phyloP scores from a whole-genome alignment of 2,329 filamentous ascomycete genomes.

The Berkeleyomyces rouxiae region DNA sequence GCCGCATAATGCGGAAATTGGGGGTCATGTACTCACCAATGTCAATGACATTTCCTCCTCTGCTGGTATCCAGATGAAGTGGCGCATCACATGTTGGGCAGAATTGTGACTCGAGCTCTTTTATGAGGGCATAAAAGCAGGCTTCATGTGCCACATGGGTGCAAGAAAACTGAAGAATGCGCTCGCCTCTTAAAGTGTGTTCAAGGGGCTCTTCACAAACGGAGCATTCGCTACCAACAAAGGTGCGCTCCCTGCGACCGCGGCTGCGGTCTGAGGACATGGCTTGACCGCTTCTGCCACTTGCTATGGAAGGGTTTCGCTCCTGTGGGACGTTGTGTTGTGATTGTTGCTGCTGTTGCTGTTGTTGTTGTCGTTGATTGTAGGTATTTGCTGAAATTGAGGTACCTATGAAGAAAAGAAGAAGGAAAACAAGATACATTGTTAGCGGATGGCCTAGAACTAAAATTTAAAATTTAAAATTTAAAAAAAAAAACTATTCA shows the following conservation, averaged over 20 bases:
- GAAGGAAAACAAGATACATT: neutral
- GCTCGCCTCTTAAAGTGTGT: slow-evolving; percentile 84
- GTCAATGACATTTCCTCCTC: slow-evolving; percentile 82
- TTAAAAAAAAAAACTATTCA: neutral
- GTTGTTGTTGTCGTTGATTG: slow-evolving; percentile 14
- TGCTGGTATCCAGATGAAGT: slow-evolving; percentile 76
- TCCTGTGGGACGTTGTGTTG: slow-evolving; percentile 8
- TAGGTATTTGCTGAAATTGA: slow-evolving; percentile 12
- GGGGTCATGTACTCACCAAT: slow-evolving; percentile 44
- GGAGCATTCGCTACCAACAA: slow-evolving; percentile 85
- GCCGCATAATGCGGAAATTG: no score
- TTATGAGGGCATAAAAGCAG: slow-evolving; percentile 97
- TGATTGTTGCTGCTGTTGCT: neutral
- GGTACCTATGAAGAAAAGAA: neutral
- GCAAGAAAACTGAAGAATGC: slow-evolving; percentile 89
- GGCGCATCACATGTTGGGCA: slow-evolving; percentile 90
- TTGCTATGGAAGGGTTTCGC: slow-evolving; percentile 15
- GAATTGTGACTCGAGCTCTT: slow-evolving; percentile 82
- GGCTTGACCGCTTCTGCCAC: slow-evolving; percentile 20
- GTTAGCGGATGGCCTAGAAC: neutral
- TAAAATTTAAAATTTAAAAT: neutral
- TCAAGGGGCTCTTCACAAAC: slow-evolving; percentile 95
- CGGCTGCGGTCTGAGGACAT: slow-evolving; percentile 50
- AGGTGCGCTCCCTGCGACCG: slow-evolving; percentile 76
- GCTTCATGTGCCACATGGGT: slow-evolving; percentile 95